Evolutionary conservation across 352 stramenopile species (phyloP).

Genomic region (Phytophthora idaei): DNA sequence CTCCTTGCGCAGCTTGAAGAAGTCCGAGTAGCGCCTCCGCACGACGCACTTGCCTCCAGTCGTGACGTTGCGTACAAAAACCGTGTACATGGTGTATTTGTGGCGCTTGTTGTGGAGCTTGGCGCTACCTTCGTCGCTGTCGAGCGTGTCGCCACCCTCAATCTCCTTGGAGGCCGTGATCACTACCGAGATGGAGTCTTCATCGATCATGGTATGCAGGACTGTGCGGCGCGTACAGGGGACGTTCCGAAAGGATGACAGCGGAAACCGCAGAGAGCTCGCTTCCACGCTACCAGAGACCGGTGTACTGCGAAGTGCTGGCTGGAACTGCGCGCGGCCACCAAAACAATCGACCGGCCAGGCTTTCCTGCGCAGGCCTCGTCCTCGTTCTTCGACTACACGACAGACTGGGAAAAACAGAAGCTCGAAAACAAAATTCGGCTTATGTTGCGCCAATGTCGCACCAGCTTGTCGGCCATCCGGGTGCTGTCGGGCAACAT

Average conservation of each 20-base stretch:
- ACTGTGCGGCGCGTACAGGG: background rate
- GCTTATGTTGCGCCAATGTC: conserved; percentile 19
- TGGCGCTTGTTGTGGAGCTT: conserved; percentile 43
- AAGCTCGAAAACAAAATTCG: conserved; percentile 24
- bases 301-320: conserved; percentile 9
- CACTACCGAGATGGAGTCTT: conserved; percentile 68
- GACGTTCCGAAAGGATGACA: background rate
- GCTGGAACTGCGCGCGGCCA: conserved; percentile 19
- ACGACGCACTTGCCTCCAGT: conserved; percentile 80
- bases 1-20: conserved; percentile 85
- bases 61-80: conserved; percentile 78
- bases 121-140: conserved; percentile 19
- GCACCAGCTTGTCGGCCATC: conserved; percentile 3
- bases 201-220: conserved; percentile 52
- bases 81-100: conserved; percentile 88
- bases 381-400: conserved; percentile 36
- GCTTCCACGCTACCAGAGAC: conserved; percentile 1
- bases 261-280: background rate
- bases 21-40: conserved; percentile 84
- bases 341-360: conserved; percentile 25
- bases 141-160: conserved; percentile 30
- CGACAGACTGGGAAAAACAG: conserved; percentile 43
- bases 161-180: conserved; percentile 68
- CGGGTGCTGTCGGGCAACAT: background rate
- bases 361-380: conserved; percentile 29